Evolutionary conservation across 345 rosid genomes (phyloP).

Genomic region (Xanthoceras sorbifolium): DNA sequence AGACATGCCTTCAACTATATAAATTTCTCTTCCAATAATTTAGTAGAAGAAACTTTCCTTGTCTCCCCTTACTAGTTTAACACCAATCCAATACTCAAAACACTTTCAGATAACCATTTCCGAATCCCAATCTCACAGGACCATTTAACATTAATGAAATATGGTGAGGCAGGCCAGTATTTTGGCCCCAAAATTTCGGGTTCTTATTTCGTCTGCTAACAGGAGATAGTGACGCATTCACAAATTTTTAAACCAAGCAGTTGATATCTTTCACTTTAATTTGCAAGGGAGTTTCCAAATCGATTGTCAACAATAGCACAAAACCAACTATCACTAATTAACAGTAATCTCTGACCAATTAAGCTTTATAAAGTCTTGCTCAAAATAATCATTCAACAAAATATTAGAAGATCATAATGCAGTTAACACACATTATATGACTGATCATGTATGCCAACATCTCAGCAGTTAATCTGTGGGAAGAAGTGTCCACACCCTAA

Average conservation of each 20-base stretch:
- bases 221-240: not conserved
- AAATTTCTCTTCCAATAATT: not conserved
- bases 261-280: not conserved
- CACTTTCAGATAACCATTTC: not conserved
- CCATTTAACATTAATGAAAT: not conserved
- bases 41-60: not conserved
- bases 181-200: too few relatives aligned
- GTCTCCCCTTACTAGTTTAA: not conserved
- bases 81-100: not conserved
- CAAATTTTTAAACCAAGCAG: not conserved
- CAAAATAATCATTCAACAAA: not conserved
- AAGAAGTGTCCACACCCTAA: not conserved
- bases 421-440: not conserved
- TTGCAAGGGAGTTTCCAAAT: not conserved
- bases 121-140: not conserved
- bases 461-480: not conserved
- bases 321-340: not conserved
- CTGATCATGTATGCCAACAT: not conserved
- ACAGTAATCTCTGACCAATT: not conserved
- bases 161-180: not conserved
- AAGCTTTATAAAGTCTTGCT: not conserved
- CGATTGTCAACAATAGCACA: not conserved
- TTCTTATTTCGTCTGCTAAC: not conserved
- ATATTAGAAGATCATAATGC: not conserved
- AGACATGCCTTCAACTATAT: not conserved